Base-by-base conservation (phyloP, 371 early-diverging fungal species). In the Lichtheimia ramosa region DNA sequence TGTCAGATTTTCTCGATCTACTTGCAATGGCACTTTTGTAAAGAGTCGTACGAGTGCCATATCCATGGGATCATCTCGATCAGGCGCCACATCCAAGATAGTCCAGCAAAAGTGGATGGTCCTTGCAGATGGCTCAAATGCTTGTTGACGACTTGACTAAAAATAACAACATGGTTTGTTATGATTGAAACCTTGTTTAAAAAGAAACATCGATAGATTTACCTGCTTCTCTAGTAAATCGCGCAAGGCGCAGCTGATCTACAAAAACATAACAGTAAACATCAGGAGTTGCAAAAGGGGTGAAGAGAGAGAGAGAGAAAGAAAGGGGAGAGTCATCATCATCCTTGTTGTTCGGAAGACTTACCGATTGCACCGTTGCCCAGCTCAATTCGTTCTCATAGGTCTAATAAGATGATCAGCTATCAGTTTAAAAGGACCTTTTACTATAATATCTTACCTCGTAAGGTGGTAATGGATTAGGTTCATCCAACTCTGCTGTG, bases 191-290 rank as follows among this genome's bases (percentile, higher is more conserved):
- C 5, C 28, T 15, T 48, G 5, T 49, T 21, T 51, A 3, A 6
- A 46, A 18, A 21, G n/a, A 46, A n/a, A 46, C 46, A 46, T 18
- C 46, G 46, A 46, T 46, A 21, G 21, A 21, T 20, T 65, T 65
- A 68, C 68, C 53, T 68, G 53, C 39, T 24, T 56, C 25, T 61
- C 58, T 23, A 51, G 52, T 27, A 68, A 49, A 54, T 68, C 68
- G 13, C 68, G 68, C 50, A 68, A 51, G 51, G 63, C 53, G 54
- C 68, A 68, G 46, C 68, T 68, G 54, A 68, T 60, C 59, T 66
- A 53, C 54, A 59, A 52, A 7, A 14, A 23, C 54, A 41, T 16
- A 41, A 58, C 28, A 42, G 48, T 14, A 27, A 21, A 24, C 42
- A 18, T 43, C 39, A 53, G 48, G 41, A 48, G 42, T 61, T 49